Evolutionary conservation across 2,329 filamentous ascomycete genomes (phyloP), one percentile per base, ranked within the genome.

Genomic region (Epichloe hybrida): DNA sequence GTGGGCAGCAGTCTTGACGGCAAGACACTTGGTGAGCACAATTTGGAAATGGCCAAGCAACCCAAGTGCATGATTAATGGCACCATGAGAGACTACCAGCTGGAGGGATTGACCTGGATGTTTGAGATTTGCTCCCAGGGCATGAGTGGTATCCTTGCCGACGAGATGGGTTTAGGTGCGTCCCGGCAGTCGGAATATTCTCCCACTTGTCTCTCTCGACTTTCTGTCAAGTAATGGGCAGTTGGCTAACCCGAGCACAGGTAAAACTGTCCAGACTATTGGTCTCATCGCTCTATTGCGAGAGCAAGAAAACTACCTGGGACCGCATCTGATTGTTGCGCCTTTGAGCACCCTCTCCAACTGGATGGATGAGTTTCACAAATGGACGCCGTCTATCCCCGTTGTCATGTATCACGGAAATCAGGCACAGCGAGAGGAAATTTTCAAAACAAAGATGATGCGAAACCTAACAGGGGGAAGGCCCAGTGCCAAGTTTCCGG

Each of bases 71-170:
- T 98, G 59, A 82, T 84, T 0, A 88, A 88, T 5, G 93, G 93
- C 1, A 84, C 83, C 4, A 97, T 98, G 91, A 77, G 90, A 17
- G 85, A 87, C 55, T 98, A 98, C 62, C 93, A 98, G 60, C 71
- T 98, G 0, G 91, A 97, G 63, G 93, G 93, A 0, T 67, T 98
- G 1, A 94, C 95, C 0, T 98, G 93, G 93, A 83, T 98, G 72
- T 95, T 86, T 59, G 88, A 95, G 72, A 78, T 81, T 49, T 79
- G 76, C 51, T 68, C 75, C 2, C 93, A 95, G 60, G 90, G 90
- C 11, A 79, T 96, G 65, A 94, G 88, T 57, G 90, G 90, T 1
- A 95, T 95, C 52, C 66, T 96, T 35, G 90, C 90, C 0, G 90
- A 96, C 59, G 90, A 96, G 65, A 96, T 96, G 90, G 90, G 90